Evolutionary conservation across 305 asterid genomes (phyloP), one percentile per base, ranked within the genome.

Genomic region (Solanum hybrid): DNA sequence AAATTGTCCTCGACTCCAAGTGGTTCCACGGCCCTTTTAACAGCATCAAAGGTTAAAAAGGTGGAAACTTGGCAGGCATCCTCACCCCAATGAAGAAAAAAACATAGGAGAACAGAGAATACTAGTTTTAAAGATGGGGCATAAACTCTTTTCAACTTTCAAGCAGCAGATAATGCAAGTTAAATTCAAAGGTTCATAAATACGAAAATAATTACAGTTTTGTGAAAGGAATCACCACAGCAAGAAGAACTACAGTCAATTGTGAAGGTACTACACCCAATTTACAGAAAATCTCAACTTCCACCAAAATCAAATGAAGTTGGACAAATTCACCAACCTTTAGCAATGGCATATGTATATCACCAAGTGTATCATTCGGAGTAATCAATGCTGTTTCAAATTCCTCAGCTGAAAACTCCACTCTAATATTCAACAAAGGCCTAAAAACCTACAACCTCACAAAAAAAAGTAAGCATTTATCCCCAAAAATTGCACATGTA

Each of bases 401-500:
- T 94, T 98, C 99, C 94, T 98, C 99, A 2, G 94, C 98, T 0
- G 99, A 95, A 88, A 96, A 95, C 91, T 98, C 99, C 85, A 93
- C 98, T 90, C 97, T 96, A 88, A 98, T 93, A 90, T 98, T 98
- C 96, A 98, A 92, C 81, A 96, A 92, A 86, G 90, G 96, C 97
- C 99, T 95, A 91, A 98, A 98, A 64, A 96, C 98, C 99, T 98
- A 90, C 22, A 84, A 93, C 88, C 92, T 38, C 90, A 93, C 26
- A 91, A 80, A 35, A 29, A 91, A 7, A 84, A 42, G 7, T 31
- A 51, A 56, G 31, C 64, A 29, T 35, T 56, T 78, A 78, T 27
- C 87, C 73, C 26, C 14, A 78, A 32, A 35, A n/a, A 64, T n/a
- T 38, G 78, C 76, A 66, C 87, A 90, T 22, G 31, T 80, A 89